A percentile compares a stretch with the other conserved stretches of the same genome.
phyloP scores from a whole-genome alignment of 2,329 filamentous ascomycete genomes.

The Monosporascus ibericus region DNA sequence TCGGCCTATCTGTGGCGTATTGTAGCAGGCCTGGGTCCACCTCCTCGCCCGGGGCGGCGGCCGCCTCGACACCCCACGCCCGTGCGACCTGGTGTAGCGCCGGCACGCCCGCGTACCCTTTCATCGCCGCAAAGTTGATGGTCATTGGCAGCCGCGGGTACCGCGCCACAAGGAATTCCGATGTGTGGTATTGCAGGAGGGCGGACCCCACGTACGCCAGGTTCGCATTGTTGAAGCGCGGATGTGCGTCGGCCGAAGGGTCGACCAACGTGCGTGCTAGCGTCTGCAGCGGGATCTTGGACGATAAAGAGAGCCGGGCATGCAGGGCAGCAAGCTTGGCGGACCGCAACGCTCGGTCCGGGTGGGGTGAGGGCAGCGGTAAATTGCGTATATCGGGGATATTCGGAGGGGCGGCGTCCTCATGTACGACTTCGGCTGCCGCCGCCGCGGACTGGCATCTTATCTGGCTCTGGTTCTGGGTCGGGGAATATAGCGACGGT shows the following conservation, averaged over 20 bases:
- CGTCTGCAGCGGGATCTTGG: conserved; percentile 76
- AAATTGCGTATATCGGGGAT: conserved; percentile 22
- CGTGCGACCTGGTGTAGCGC: conserved; percentile 67
- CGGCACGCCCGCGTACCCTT: conserved; percentile 72
- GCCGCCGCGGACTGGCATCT: conserved; percentile 17
- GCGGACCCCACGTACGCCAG: conserved; percentile 76
- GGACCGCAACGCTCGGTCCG: conserved; percentile 61
- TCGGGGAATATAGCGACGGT: conserved; percentile 5
- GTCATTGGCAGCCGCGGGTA: conserved; percentile 86
- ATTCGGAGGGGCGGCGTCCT: conserved; percentile 14
- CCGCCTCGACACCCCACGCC: conserved; percentile 88
- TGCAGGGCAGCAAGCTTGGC: conserved; percentile 91
- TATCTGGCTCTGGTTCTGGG: conserved; percentile 8
- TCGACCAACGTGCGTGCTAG: conserved; percentile 83
- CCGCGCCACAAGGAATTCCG: conserved; percentile 80
- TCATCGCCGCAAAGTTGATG: conserved; percentile 81
- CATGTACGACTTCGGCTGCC: conserved; percentile 16
- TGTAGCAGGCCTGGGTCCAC: conserved; percentile 90
- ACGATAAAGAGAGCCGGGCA: conserved; percentile 76
- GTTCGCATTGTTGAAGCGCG: conserved; percentile 81
- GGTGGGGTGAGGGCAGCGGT: conserved; percentile 64
- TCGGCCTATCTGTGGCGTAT: conserved; percentile 51
- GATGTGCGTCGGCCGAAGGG: conserved; percentile 71
- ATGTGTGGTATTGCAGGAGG: conserved; percentile 80
- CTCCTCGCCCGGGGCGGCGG: conserved; percentile 81